Base-by-base conservation (phyloP, 140 eudicot species). In the Erigeron philadelphicus region DNA sequence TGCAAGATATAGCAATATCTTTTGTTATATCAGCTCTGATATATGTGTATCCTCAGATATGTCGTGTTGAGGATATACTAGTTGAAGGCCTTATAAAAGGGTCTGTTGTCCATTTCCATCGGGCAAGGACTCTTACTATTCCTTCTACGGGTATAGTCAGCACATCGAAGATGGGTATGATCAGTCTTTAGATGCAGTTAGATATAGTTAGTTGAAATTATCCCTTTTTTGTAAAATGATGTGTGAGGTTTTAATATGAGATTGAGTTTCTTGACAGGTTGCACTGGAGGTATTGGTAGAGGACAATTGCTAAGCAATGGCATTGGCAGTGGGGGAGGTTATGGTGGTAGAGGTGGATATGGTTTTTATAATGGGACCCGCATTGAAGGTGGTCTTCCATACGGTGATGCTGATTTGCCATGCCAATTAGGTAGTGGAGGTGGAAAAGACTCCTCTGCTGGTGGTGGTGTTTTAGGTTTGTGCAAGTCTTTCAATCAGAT, bases 371-470 rank as follows among this genome's bases (percentile, higher is more conserved):
- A 82, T 60, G 91, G 57, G 45, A 86, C 79, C 61, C 86, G 88
- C 55, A 65, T 84, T 58, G 81, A 82, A n/a, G 97, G 97, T 75
- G 97, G 97, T 47, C 62, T 82, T 45, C 31, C 95, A 6, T 91
- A 91, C 73, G 97, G 97, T 45, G 73, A 82, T 71, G 78, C 94
- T 68, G 55, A 79, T 70, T 74, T 88, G 73, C 97, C 97, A 25
- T 91, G 97, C 86, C 94, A 84, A 75, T 83, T 86, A 41, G 97
- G 97, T 49, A 91, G 97, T 84, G 97, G 97, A 82, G 86, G 97
- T 68, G 97, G 97, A 62, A 84, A 86, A 76, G 90, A 82, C 56
- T 76, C 89, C 59, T 88, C 96, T 70, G 84, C 96, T 74, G 97
- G 96, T 55, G 97, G 97, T 17, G 97, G 97, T 69, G 72, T 85